Evolutionary conservation across 176 grass and related monocot genomes (phyloP).

Genomic region (Elymus sibiricus): DNA sequence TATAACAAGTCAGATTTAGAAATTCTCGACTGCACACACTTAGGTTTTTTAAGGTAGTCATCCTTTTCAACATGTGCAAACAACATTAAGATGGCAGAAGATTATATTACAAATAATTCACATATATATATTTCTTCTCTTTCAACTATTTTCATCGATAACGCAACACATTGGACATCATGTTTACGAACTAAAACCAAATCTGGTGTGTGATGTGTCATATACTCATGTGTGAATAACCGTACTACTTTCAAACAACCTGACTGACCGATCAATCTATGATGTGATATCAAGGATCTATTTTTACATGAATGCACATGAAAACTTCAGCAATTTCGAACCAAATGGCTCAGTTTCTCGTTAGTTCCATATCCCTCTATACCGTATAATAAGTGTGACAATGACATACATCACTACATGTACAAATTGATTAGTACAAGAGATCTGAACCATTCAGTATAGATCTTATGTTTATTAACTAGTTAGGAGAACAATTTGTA

Average conservation of each 20-base stretch:
- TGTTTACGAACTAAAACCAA: background rate
- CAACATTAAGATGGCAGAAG: background rate
- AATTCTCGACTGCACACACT: background rate
- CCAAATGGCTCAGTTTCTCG: background rate
- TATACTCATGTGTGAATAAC: background rate
- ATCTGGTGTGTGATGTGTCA: background rate
- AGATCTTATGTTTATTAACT: background rate
- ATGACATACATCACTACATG: background rate
- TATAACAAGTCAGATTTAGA: background rate
- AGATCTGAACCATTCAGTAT: background rate
- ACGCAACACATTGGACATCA: background rate
- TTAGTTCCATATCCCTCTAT: background rate
- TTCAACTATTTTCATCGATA: background rate
- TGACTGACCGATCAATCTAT: background rate
- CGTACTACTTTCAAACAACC: background rate
- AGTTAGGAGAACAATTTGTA: background rate
- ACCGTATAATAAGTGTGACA: background rate
- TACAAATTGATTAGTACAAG: background rate
- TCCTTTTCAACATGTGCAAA: background rate
- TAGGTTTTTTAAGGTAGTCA: too few species aligned
- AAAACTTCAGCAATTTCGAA: background rate
- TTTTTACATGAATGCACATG: background rate
- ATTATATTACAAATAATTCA: background rate
- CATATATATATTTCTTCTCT: background rate
- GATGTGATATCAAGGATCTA: background rate